Evolutionary conservation across 1,284 basidiomycete genomes (phyloP).

Genomic region (Flammula alnicola): DNA sequence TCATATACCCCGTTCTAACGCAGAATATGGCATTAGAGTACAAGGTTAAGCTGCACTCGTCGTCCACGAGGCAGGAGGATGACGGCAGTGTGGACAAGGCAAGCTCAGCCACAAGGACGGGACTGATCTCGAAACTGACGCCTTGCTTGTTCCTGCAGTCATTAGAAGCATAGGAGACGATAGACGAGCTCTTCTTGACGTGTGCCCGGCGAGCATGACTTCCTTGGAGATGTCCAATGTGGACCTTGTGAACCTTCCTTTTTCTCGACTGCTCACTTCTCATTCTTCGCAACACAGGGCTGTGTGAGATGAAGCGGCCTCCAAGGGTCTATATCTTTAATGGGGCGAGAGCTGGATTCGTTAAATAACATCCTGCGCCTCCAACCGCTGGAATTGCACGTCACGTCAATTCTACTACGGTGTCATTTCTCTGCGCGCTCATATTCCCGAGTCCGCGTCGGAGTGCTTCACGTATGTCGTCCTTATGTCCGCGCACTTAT

Average conservation of each 20-base stretch:
- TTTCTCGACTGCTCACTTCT: slow-evolving; percentile 18
- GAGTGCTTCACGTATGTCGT: slow-evolving; percentile 19
- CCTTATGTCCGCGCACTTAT: slow-evolving; percentile 28
- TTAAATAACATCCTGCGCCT: slow-evolving; percentile 26
- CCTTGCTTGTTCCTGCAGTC: slow-evolving; percentile 21
- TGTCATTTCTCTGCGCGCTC: slow-evolving; percentile 11
- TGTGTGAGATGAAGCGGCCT: slow-evolving; percentile 16
- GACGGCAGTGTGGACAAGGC: slow-evolving; percentile 12
- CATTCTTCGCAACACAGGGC: slow-evolving; percentile 20
- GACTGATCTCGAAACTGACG: slow-evolving; percentile 10
- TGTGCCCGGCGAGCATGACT: slow-evolving; percentile 14
- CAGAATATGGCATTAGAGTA: slow-evolving; percentile 12
- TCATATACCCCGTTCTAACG: no score
- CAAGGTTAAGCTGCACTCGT: slow-evolving; percentile 13
- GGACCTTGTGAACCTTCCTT: slow-evolving; percentile 19
- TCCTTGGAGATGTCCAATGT: slow-evolving; percentile 18
- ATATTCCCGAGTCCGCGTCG: slow-evolving; percentile 16
- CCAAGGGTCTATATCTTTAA: slow-evolving; percentile 11
- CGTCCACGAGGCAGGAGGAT: slow-evolving; percentile 15
- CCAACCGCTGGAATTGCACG: slow-evolving; percentile 37
- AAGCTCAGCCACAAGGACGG: slow-evolving; percentile 12
- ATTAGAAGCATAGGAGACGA: slow-evolving; percentile 19
- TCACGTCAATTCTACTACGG: slow-evolving; percentile 41
- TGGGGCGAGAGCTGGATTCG: slow-evolving; percentile 11
- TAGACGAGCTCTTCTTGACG: slow-evolving; percentile 17